Evolutionary conservation across 1,284 basidiomycete species (phyloP).

Genomic region (Veloboletus limbatus): DNA sequence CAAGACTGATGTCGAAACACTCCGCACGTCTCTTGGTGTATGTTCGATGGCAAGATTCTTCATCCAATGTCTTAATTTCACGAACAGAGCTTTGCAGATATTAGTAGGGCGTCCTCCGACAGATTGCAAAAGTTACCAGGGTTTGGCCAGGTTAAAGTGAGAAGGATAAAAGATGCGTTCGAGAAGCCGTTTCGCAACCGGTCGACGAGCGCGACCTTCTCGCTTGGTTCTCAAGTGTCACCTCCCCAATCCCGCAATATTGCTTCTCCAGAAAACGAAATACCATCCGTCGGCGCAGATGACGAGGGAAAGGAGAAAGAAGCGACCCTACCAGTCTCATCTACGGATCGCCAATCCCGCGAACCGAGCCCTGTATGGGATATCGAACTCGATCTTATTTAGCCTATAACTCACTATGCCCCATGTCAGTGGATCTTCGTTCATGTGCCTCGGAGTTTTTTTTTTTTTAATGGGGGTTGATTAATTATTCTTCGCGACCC

Average conservation of each 20-base stretch:
- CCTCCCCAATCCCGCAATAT: background rate
- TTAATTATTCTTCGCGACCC: no score
- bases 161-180: slow-evolving; percentile 74
- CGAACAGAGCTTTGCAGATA: slow-evolving; percentile 79
- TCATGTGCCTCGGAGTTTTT: no score
- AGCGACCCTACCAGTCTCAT: slow-evolving; percentile 3
- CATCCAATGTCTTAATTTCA: slow-evolving; percentile 8
- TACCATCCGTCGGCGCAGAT: slow-evolving; percentile 5
- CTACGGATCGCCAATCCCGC: slow-evolving; percentile 15
- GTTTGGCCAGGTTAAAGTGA: slow-evolving; percentile 93
- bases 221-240: slow-evolving; percentile 28
- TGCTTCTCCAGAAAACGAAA: slow-evolving; percentile 12
- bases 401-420: slow-evolving; percentile 3
- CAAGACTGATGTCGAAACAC: slow-evolving; percentile 94
- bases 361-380: slow-evolving; percentile 54
- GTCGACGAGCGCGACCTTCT: slow-evolving; percentile 50
- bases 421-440: background rate
- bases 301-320: slow-evolving; percentile 24
- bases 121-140: slow-evolving; percentile 85
- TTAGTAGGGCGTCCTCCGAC: slow-evolving; percentile 70
- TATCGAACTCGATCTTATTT: slow-evolving; percentile 46
- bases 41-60: slow-evolving; percentile 30
- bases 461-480: no score
- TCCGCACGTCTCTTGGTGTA: slow-evolving; percentile 92
- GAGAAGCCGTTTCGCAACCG: slow-evolving; percentile 73